Base-by-base conservation (phyloP, 495 filamentous ascomycete genomes). In the Talaromyces borbonicus region DNA sequence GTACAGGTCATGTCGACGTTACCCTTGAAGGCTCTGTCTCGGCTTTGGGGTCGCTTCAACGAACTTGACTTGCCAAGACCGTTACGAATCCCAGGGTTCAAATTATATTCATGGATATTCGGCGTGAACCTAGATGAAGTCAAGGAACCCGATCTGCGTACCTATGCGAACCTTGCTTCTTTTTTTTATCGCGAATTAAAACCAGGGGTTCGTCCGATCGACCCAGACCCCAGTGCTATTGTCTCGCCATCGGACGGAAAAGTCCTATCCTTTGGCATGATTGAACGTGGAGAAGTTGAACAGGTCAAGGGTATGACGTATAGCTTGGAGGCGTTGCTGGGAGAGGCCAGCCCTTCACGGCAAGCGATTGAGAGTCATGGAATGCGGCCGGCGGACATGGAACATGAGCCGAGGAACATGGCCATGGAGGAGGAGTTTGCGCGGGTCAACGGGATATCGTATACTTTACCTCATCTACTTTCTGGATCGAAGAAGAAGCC, bases 241-340 rank as follows among this genome's bases (percentile, higher is more conserved):
- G 62, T 97, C 2, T 86, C 88, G 0, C 92, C 92, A 9, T 77
- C 93, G 11, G 92, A 99, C 62, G 93, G 92, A 7, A 79, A 81
- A 40, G 73, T 99, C 22, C 71, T 99, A 12, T 92, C 97, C 56
- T 97, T 87, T 54, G 92, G 92, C 3, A 82, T 76, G 51, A 95
- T 99, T 46, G 83, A 92, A 52, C 76, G 84, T 40, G 90, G 90
- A 23, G 84, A 95, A 53, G 90, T 99, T n/a, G 92, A 97, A 62
- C 92, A 97, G 61, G 90, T 97, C 30, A 99, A 99, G 62, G 92
- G 92, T 36, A 90, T 97, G 74, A 97, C 89, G 3, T 99, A 99
- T 62, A 92, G 84, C 48, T 73, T 99, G 37, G 92, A 97, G 58
- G 88, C 90, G 0, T 73, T 99, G 1, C 69, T 99, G 3, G 92